Percentiles rank a stretch among this genome's conserved stretches.
These are phyloP conservation scores for Cladochytrium replicatum DNA, from an alignment of 192 early-diverging fungal species.

Conservation along the genomic window DNA sequence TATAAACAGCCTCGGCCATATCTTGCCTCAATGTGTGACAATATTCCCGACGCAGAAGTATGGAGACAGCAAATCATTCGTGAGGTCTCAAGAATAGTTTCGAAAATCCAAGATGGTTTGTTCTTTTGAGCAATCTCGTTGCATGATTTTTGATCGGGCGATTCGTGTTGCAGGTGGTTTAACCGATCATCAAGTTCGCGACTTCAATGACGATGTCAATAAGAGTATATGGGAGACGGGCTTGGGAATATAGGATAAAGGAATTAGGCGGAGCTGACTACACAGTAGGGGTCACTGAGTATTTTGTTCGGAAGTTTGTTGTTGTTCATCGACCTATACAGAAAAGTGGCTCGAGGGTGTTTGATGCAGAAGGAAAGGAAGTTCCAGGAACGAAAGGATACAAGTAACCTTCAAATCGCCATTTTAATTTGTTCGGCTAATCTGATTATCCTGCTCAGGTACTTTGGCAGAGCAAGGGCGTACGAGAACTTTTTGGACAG, in stretches of 20 bases:
- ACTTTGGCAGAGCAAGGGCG: conserved; percentile 93
- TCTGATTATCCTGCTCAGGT: conserved; percentile 27
- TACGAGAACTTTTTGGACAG: conserved; percentile 82
- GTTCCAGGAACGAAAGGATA: conserved; percentile 86
- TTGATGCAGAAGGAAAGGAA: conserved; percentile 81
- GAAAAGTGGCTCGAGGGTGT: conserved; percentile 61
- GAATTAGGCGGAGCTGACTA: conserved; percentile 93
- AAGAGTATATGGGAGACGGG: conserved; percentile 78
- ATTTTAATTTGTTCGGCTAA: no score
- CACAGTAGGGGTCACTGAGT: conserved; percentile 47
- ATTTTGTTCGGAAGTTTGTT: no score
- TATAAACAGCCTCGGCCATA: conserved; percentile 61
- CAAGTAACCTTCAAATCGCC: conserved; percentile 53
- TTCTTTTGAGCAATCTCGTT: conserved; percentile 14
- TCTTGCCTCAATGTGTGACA: conserved; percentile 57
- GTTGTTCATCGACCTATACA: no score
- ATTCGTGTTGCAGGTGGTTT: conserved; percentile 46
- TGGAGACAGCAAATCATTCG: conserved; percentile 86
- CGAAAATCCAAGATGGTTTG: conserved; percentile 84
- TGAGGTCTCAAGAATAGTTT: conserved; percentile 79
- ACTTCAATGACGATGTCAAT: conserved; percentile 96
- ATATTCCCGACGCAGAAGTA: conserved; percentile 70
- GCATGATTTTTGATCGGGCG: background rate
- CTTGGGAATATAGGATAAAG: conserved; percentile 84
- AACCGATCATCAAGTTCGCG: conserved; percentile 85